phyloP scores from a whole-genome alignment of 495 filamentous ascomycete species.

The Lepraria neglecta region DNA sequence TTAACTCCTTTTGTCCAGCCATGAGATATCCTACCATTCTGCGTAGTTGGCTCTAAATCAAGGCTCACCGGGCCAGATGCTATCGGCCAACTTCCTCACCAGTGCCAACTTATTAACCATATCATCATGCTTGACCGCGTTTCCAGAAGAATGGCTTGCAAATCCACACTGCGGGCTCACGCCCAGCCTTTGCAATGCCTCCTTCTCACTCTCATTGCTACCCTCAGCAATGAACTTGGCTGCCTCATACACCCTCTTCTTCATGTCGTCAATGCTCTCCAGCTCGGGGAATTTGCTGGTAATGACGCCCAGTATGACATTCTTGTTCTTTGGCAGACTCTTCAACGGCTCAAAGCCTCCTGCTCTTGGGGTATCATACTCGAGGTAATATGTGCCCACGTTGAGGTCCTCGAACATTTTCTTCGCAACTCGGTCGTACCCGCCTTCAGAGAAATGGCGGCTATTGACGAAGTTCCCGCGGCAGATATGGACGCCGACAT shows the following conservation, averaged over 20 bases:
- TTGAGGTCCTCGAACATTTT: slow-evolving; percentile 72
- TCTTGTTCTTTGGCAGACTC: slow-evolving; percentile 64
- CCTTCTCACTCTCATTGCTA: slow-evolving; percentile 52
- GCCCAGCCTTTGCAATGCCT: slow-evolving; percentile 61
- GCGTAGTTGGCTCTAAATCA: slow-evolving; percentile 22
- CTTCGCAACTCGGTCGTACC: slow-evolving; percentile 72
- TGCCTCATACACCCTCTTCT: slow-evolving; percentile 58
- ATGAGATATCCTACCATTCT: background rate
- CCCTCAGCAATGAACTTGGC: slow-evolving; percentile 69
- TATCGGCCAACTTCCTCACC: slow-evolving; percentile 62
- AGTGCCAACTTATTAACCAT: slow-evolving; percentile 65
- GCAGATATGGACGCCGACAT: slow-evolving; percentile 73
- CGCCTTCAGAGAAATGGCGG: slow-evolving; percentile 73
- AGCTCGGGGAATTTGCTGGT: slow-evolving; percentile 67
- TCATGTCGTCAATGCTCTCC: slow-evolving; percentile 69
- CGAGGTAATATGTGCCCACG: slow-evolving; percentile 74
- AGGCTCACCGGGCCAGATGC: slow-evolving; percentile 64
- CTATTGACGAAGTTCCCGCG: slow-evolving; percentile 73
- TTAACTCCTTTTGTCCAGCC: too few species aligned
- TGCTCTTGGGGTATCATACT: slow-evolving; percentile 70
- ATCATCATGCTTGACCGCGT: slow-evolving; percentile 56
- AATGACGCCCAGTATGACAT: slow-evolving; percentile 69
- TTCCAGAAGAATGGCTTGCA: slow-evolving; percentile 63
- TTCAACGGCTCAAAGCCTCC: slow-evolving; percentile 75
- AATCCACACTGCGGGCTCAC: slow-evolving; percentile 80